phyloP scores from a whole-genome alignment of 2,329 filamentous ascomycete genomes.

The Penicillium olsonii region DNA sequence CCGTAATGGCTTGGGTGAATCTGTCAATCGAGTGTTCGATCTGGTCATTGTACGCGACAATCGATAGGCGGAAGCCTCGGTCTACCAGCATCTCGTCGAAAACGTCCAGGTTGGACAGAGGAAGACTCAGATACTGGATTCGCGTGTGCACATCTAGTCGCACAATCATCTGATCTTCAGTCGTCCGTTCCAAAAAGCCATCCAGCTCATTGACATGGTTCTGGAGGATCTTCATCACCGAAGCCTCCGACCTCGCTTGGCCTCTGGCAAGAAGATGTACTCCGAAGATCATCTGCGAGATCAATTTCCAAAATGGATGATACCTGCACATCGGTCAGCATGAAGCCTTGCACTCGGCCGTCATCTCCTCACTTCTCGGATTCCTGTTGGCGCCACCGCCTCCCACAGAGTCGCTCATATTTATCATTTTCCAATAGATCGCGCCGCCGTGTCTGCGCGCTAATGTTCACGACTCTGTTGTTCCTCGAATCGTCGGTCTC shows the following conservation, averaged over 20 bases:
- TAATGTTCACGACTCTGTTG: constrained; percentile 37
- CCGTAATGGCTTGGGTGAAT: constrained; percentile 73
- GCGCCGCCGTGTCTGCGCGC: constrained; percentile 57
- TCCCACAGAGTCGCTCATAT: constrained; percentile 70
- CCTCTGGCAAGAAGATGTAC: constrained; percentile 83
- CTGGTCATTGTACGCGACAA: constrained; percentile 83
- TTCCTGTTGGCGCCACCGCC: constrained; percentile 73
- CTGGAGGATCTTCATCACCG: constrained; percentile 87
- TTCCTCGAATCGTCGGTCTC: constrained; percentile 30
- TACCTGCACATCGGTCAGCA: constrained; percentile 51
- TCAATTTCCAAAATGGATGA: constrained; percentile 86
- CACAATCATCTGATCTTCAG: constrained; percentile 80
- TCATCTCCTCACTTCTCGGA: constrained; percentile 54
- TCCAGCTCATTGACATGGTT: constrained; percentile 93
- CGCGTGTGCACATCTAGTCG: constrained; percentile 77
- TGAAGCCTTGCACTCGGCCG: background rate
- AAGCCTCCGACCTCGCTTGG: constrained; percentile 82
- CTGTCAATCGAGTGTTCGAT: constrained; percentile 87
- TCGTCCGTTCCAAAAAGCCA: constrained; percentile 80
- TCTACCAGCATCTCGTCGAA: constrained; percentile 90
- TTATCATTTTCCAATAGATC: constrained; percentile 67
- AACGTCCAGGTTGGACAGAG: constrained; percentile 76
- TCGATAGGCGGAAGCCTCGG: constrained; percentile 75
- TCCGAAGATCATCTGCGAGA: constrained; percentile 91
- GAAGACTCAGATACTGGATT: constrained; percentile 76